A percentile compares a stretch with the other conserved stretches of the same genome.
phyloP scores from a whole-genome alignment of 1,284 basidiomycete genomes.

The Rhizoctonia solani region DNA sequence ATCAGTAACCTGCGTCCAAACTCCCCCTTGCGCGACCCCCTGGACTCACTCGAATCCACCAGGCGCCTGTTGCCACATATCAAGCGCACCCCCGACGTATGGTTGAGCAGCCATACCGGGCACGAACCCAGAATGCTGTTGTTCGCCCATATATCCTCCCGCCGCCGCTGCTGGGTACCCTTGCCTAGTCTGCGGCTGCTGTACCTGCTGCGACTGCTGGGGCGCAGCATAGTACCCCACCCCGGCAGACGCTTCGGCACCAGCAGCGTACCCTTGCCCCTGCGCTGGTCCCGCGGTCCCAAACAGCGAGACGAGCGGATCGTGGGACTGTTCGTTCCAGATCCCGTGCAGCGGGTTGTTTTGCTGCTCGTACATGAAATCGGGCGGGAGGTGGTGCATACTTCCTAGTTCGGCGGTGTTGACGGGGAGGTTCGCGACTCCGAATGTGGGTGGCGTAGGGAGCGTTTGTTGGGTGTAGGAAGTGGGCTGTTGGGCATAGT shows the following conservation, averaged over 20 bases:
- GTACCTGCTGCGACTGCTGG: neutral
- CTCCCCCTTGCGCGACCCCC: neutral
- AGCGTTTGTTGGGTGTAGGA: conserved; percentile 20
- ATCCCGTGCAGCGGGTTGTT: conserved; percentile 32
- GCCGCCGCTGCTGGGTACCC: conserved; percentile 13
- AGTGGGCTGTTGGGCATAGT: conserved; percentile 38
- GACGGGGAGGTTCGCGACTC: conserved; percentile 17
- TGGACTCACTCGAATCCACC: conserved; percentile 40
- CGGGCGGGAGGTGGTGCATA: conserved; percentile 30
- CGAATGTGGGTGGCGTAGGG: conserved; percentile 40
- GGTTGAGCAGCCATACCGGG: conserved; percentile 25
- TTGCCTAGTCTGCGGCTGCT: conserved; percentile 1
- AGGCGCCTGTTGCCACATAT: conserved; percentile 40
- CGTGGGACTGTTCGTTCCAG: conserved; percentile 32
- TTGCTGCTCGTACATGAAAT: conserved; percentile 22
- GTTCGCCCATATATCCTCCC: conserved; percentile 4
- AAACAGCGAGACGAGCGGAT: conserved; percentile 26
- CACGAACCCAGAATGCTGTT: conserved; percentile 3
- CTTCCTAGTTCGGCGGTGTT: conserved; percentile 22
- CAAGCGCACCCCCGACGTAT: conserved; percentile 36
- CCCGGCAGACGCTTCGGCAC: too few relatives aligned
- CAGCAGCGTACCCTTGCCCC: conserved; percentile 1
- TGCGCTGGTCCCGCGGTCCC: neutral
- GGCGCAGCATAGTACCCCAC: conserved; percentile 18
- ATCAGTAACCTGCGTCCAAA: too few relatives aligned